phyloP scores from a whole-genome alignment of 768 basidiomycete species.

The Tricholomella constricta region DNA sequence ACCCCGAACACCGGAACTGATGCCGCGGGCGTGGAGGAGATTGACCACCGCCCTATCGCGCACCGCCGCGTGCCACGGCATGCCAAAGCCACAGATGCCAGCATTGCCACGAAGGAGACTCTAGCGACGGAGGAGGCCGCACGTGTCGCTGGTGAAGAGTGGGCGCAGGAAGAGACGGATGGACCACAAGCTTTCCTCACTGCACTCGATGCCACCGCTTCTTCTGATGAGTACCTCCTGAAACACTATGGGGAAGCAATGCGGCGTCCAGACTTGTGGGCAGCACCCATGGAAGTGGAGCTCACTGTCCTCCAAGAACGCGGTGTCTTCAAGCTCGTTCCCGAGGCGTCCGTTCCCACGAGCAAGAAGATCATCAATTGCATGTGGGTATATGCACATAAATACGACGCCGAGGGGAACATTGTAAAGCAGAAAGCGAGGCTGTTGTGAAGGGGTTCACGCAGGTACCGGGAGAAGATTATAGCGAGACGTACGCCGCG shows the following conservation, averaged over 20 bases:
- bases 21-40: too few species aligned
- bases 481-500: constrained; percentile 14
- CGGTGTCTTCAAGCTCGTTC: constrained; percentile 16
- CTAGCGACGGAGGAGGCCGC: background rate
- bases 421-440: constrained; percentile 28
- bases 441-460: constrained; percentile 25
- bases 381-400: constrained; percentile 26
- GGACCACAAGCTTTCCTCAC: background rate
- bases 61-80: background rate
- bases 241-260: constrained; percentile 11
- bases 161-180: background rate
- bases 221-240: background rate
- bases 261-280: constrained; percentile 11
- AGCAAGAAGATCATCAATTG: constrained; percentile 8
- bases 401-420: constrained; percentile 28
- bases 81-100: background rate
- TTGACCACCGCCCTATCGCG: background rate
- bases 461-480: constrained; percentile 36
- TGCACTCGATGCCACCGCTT: background rate
- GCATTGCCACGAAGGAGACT: background rate
- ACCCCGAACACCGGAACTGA: background rate
- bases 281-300: constrained; percentile 10
- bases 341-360: background rate
- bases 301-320: constrained; percentile 21
- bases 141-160: background rate